Conservation (phyloP, 2,329 filamentous ascomycete species). For the Sporothrix euskadiensis region DNA sequence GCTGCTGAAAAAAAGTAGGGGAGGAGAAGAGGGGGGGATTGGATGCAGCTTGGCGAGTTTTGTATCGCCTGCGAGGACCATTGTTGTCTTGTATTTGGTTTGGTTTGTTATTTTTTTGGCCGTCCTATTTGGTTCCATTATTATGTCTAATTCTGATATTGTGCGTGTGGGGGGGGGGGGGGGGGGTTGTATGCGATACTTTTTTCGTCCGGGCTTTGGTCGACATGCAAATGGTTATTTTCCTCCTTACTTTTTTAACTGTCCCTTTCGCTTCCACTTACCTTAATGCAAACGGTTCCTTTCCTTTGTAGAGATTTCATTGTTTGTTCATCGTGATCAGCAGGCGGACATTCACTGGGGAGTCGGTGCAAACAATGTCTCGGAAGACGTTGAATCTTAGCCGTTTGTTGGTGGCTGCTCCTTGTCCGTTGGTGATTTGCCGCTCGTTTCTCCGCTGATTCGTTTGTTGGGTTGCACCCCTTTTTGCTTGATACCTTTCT, state of each 20-base stretch:
- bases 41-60: constrained; percentile 34
- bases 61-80: background rate
- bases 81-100: background rate
- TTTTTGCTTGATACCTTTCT: background rate
- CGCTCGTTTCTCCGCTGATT: background rate
- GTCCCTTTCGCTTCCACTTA: background rate
- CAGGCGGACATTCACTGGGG: background rate
- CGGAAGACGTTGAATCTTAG: background rate
- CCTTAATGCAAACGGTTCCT: background rate
- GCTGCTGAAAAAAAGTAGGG: background rate
- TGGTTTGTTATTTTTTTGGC: background rate
- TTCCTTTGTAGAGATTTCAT: background rate
- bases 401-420: constrained; percentile 2
- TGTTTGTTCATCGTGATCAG: background rate
- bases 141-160: background rate
- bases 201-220: background rate
- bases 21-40: background rate
- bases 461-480: background rate
- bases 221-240: background rate
- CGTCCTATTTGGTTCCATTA: background rate
- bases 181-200: background rate
- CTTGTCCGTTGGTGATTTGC: background rate
- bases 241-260: background rate
- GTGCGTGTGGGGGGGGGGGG: too few relatives aligned
- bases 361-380: constrained; percentile 23